phyloP scores from a whole-genome alignment of 192 early-diverging fungal species.

The Phycomyces blakesleeanus region DNA sequence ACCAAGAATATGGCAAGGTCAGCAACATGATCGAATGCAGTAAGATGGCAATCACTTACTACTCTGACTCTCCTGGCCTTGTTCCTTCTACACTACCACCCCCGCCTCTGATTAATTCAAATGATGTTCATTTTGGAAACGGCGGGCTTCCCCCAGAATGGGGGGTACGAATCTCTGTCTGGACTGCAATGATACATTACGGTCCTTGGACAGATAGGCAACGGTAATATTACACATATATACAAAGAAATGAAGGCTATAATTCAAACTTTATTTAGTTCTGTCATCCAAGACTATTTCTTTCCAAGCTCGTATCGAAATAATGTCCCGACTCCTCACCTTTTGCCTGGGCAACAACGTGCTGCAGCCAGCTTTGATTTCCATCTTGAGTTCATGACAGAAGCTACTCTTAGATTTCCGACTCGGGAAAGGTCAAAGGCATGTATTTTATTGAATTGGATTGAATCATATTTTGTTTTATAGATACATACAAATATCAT shows the following conservation, averaged over 20 bases:
- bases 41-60: slow-evolving; percentile 56
- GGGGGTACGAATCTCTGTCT: slow-evolving; percentile 57
- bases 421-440: slow-evolving; percentile 72
- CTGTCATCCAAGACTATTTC: slow-evolving; percentile 64
- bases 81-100: slow-evolving; percentile 4
- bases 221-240: too few species aligned
- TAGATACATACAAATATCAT: too few species aligned
- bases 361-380: slow-evolving; percentile 53
- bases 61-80: slow-evolving; percentile 64
- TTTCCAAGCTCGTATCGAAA: slow-evolving; percentile 68
- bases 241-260: neutral
- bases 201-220: slow-evolving; percentile 83
- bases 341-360: slow-evolving; percentile 54
- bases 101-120: neutral
- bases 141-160: slow-evolving; percentile 66
- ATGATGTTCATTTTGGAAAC: slow-evolving; percentile 37
- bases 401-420: slow-evolving; percentile 58
- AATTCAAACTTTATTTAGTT: slow-evolving; percentile 26
- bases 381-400: slow-evolving; percentile 56
- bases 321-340: slow-evolving; percentile 37
- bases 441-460: too few species aligned
- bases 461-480: too few species aligned
- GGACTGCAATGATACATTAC: slow-evolving; percentile 61
- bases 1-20: slow-evolving; percentile 66
- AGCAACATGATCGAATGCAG: slow-evolving; percentile 56